Conservation (phyloP, 257 asterid species). For the Lantana camara region DNA sequence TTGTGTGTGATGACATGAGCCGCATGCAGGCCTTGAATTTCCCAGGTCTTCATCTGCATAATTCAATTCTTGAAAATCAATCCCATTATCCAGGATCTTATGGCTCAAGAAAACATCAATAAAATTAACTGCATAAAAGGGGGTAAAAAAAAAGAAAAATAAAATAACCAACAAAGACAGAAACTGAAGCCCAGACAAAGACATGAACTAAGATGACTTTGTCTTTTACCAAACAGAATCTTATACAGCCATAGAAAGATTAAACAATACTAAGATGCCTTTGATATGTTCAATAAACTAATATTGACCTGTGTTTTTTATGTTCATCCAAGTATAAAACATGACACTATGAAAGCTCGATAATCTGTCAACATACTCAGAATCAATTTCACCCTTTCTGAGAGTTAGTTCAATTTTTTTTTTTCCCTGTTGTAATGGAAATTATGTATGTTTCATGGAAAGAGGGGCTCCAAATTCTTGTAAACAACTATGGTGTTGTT, state of each 20-base stretch:
- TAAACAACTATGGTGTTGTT: slow-evolving; percentile 12
- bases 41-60: not conserved
- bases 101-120: not conserved
- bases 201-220: not conserved
- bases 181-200: not conserved
- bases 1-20: not conserved
- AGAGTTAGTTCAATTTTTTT: not conserved
- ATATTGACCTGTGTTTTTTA: not conserved
- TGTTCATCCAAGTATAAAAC: not conserved
- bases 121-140: not conserved
- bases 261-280: slow-evolving; percentile 6
- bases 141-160: not conserved
- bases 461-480: slow-evolving; percentile 14
- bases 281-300: not conserved
- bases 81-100: not conserved
- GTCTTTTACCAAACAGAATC: slow-evolving; percentile 5
- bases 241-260: not conserved
- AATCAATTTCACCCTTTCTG: not conserved
- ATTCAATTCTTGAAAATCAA: not conserved
- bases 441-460: slow-evolving; percentile 25
- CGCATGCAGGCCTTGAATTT: not conserved
- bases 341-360: not conserved
- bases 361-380: not conserved
- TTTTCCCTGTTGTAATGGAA: not conserved
- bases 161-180: not conserved